These are phyloP conservation scores for Exophiala oligosperma DNA, from an alignment of 2,329 filamentous ascomycete species.

Conservation along the genomic window DNA sequence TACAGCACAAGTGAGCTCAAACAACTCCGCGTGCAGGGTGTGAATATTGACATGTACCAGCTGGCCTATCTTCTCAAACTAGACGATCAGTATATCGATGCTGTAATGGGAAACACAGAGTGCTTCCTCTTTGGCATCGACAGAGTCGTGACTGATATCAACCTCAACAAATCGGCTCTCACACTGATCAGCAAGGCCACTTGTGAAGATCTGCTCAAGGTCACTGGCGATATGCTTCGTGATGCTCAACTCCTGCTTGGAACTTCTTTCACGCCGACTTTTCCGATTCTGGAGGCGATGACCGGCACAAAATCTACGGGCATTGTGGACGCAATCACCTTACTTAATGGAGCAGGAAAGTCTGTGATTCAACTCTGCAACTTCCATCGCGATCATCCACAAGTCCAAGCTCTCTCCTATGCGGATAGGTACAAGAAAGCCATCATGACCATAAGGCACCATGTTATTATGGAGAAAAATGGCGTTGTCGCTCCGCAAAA, in stretches of 20 bases:
- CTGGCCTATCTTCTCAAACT: constrained; percentile 68
- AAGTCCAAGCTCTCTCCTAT: constrained; percentile 71
- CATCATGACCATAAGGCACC: constrained; percentile 81
- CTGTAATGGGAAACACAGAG: constrained; percentile 81
- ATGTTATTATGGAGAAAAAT: constrained; percentile 74
- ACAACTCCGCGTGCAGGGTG: neutral
- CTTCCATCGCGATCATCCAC: constrained; percentile 76
- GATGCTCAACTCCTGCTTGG: constrained; percentile 83
- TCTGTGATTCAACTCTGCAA: constrained; percentile 74
- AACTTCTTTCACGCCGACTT: constrained; percentile 74
- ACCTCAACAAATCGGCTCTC: constrained; percentile 62
- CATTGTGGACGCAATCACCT: constrained; percentile 74
- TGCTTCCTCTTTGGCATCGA: constrained; percentile 82
- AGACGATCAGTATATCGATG: constrained; percentile 66
- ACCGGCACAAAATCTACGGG: constrained; percentile 51
- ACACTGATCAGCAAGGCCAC: constrained; percentile 64
- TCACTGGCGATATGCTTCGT: constrained; percentile 37
- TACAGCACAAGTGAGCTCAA: constrained; percentile 71
- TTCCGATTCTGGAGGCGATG: constrained; percentile 72
- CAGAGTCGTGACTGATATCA: constrained; percentile 63
- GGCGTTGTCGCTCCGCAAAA: constrained; percentile 77
- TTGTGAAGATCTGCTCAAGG: constrained; percentile 59
- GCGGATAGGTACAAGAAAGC: constrained; percentile 84
- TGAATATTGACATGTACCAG: neutral
- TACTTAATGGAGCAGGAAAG: constrained; percentile 65